These are phyloP conservation scores for Apostasia shenzhenica DNA, from an alignment of 106 monocot species.

Conservation along the genomic window DNA sequence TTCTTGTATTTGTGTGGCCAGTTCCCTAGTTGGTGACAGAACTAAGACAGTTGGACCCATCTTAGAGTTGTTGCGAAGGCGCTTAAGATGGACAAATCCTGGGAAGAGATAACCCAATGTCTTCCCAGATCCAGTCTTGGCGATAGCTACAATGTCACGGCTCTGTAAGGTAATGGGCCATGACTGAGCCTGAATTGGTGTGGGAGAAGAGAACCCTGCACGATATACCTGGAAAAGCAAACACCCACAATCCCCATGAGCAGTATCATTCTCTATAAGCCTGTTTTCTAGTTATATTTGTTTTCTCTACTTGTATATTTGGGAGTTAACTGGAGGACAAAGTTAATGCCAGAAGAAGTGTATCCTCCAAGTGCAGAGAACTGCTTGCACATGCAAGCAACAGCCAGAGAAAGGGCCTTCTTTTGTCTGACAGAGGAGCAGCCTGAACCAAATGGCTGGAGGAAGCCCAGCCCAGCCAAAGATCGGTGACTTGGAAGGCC, in stretches of 20 bases:
- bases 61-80: slow-evolving; percentile 46
- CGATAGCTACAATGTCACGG: slow-evolving; percentile 87
- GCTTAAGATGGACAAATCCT: slow-evolving; percentile 71
- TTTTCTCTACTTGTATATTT: slow-evolving; percentile 7
- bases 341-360: slow-evolving; percentile 29
- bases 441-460: slow-evolving; percentile 26
- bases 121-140: slow-evolving; percentile 97
- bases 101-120: slow-evolving; percentile 91
- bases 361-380: slow-evolving; percentile 17
- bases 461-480: slow-evolving; percentile 16
- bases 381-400: slow-evolving; percentile 28
- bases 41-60: slow-evolving; percentile 85
- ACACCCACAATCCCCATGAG: slow-evolving; percentile 15
- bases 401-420: slow-evolving; percentile 18
- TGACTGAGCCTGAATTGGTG: slow-evolving; percentile 93
- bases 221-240: slow-evolving; percentile 67
- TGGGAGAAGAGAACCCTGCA: slow-evolving; percentile 79
- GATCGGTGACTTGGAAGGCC: slow-evolving; percentile 39
- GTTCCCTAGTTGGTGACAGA: slow-evolving; percentile 89
- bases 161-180: slow-evolving; percentile 84
- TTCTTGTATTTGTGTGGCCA: slow-evolving; percentile 86
- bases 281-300: slow-evolving; percentile 8
- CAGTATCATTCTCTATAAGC: slow-evolving; percentile 3
- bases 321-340: slow-evolving; percentile 17
- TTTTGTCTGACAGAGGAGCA: slow-evolving; percentile 18